Percentiles rank a stretch among this genome's conserved stretches.
Evolutionary conservation across 345 rosid species (phyloP).

Genomic region (Rhodamnia argentea): DNA sequence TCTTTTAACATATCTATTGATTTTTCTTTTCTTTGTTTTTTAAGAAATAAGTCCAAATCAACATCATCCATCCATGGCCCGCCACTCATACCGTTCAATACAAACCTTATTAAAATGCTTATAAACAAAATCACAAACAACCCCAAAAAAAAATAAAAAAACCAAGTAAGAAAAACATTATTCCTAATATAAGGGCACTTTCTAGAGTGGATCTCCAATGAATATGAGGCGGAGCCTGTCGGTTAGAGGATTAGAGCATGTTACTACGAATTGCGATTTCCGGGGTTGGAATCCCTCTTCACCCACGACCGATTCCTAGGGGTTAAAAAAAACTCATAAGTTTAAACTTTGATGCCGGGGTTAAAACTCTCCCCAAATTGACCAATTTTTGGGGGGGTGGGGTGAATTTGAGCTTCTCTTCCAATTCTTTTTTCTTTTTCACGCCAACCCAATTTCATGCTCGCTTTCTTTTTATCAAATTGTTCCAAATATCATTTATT

Average conservation of each 20-base stretch:
- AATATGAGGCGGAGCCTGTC: accelerated
- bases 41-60: background rate
- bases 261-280: accelerated
- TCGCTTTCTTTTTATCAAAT: background rate
- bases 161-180: background rate
- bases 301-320: accelerated
- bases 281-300: background rate
- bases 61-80: background rate
- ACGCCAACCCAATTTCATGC: background rate
- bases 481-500: background rate
- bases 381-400: accelerated
- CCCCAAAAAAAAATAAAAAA: background rate
- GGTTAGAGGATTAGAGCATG: background rate
- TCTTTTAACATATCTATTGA: background rate
- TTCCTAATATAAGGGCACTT: background rate
- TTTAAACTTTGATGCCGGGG: too few relatives aligned
- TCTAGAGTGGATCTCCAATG: too few relatives aligned
- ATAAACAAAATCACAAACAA: background rate
- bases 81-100: background rate
- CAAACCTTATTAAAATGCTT: background rate
- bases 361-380: background rate
- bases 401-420: background rate
- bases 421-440: background rate
- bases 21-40: background rate
- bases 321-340: too few relatives aligned